These are phyloP conservation scores for Peronospora farinosa DNA, from an alignment of 352 stramenopile species.

Conservation along the genomic window DNA sequence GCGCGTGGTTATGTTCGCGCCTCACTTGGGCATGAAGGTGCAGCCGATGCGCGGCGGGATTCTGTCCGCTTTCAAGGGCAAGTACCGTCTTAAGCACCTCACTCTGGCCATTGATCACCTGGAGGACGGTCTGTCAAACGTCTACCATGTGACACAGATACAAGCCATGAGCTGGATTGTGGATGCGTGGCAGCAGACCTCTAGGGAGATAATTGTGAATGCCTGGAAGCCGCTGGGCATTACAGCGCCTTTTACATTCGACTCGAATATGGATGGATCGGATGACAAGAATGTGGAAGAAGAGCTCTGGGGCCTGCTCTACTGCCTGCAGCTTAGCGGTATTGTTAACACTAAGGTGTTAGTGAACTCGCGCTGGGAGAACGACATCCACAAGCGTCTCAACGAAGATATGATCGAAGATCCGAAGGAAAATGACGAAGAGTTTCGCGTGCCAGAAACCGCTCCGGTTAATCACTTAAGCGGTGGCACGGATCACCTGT, in stretches of 20 bases:
- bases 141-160: slow-evolving; percentile 80
- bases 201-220: slow-evolving; percentile 70
- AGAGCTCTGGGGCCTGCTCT: slow-evolving; percentile 79
- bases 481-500: slow-evolving; percentile 15
- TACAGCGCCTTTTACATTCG: slow-evolving; percentile 55
- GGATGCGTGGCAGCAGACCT: slow-evolving; percentile 74
- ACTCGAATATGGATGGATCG: slow-evolving; percentile 39
- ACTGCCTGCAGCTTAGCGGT: slow-evolving; percentile 78
- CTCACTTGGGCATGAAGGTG: slow-evolving; percentile 78
- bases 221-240: slow-evolving; percentile 75
- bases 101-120: slow-evolving; percentile 79
- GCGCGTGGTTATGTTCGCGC: slow-evolving; percentile 80
- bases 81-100: slow-evolving; percentile 82
- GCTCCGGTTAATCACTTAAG: slow-evolving; percentile 29
- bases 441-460: slow-evolving; percentile 72
- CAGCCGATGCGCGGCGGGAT: slow-evolving; percentile 84
- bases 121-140: slow-evolving; percentile 66
- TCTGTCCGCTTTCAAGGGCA: slow-evolving; percentile 76
- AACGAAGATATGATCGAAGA: slow-evolving; percentile 87
- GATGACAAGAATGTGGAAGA: slow-evolving; percentile 86
- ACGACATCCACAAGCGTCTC: slow-evolving; percentile 84
- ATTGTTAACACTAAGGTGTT: slow-evolving; percentile 84
- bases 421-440: slow-evolving; percentile 70
- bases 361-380: slow-evolving; percentile 85
- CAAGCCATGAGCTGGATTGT: slow-evolving; percentile 85